Percentiles rank a stretch among this genome's conserved stretches.
Conservation (phyloP, 225 moss, liverwort and hornwort genomes). For the Neckera pumila region DNA sequence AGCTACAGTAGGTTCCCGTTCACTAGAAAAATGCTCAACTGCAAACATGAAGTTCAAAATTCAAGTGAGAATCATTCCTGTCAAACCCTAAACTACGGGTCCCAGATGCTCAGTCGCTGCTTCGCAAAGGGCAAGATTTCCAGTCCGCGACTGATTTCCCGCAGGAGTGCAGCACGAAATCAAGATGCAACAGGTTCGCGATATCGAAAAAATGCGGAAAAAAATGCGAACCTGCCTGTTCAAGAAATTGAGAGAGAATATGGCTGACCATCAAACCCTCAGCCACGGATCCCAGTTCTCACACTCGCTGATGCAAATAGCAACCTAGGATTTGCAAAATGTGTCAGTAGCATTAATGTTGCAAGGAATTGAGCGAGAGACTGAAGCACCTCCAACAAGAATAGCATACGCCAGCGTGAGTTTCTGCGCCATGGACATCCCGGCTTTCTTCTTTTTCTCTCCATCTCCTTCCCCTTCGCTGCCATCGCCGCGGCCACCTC, state of each 20-base stretch:
- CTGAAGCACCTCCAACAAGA: slow-evolving; percentile 61
- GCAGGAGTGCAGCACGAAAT: neutral
- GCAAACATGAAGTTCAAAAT: neutral
- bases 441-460: slow-evolving; percentile 8
- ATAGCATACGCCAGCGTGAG: slow-evolving; percentile 77
- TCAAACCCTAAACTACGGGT: neutral
- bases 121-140: neutral
- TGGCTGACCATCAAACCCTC: neutral
- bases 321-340: neutral
- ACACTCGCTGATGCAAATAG: neutral
- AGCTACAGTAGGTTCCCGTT: neutral
- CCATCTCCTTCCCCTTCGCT: slow-evolving; percentile 30
- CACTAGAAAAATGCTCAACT: neutral
- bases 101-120: neutral
- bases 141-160: neutral
- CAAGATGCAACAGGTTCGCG: neutral
- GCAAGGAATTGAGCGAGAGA: neutral
- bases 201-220: neutral
- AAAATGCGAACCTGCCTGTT: neutral
- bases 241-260: neutral
- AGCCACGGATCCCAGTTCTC: neutral
- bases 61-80: neutral
- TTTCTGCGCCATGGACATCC: slow-evolving; percentile 75
- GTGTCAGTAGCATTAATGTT: too few species aligned
- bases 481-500: neutral